Conservation (phyloP, 371 early-diverging fungal species). For the Syncephalastrum contaminatum region DNA sequence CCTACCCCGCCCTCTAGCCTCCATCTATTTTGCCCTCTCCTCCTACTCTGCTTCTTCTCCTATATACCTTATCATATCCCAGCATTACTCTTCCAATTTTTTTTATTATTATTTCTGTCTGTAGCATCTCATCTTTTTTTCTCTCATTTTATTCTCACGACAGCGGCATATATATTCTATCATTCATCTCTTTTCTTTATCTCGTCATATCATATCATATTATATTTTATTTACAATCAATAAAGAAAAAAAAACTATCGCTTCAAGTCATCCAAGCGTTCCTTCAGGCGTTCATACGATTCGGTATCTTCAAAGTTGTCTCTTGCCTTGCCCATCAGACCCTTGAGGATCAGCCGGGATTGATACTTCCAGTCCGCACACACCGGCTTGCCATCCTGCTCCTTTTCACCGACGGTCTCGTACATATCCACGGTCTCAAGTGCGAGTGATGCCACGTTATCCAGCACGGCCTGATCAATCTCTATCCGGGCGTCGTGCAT, state of each 20-base stretch:
- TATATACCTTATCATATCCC: background rate
- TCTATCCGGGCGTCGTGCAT: constrained; percentile 74
- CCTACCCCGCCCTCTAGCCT: too few species aligned
- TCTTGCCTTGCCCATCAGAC: constrained; percentile 79
- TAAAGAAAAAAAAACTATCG: constrained; percentile 15
- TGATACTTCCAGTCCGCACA: constrained; percentile 91
- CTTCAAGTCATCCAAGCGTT: constrained; percentile 58
- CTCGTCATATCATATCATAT: background rate
- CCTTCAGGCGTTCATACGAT: constrained; percentile 59
- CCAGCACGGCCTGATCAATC: constrained; percentile 66
- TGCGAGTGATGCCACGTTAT: constrained; percentile 64
- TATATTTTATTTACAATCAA: constrained; percentile 5
- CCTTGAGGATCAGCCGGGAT: constrained; percentile 74
- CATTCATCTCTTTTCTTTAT: constrained; percentile 1
- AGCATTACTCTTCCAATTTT: too few species aligned
- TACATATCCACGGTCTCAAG: constrained; percentile 80
- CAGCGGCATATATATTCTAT: background rate
- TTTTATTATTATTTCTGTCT: background rate
- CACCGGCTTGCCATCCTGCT: constrained; percentile 44
- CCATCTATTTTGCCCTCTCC: background rate
- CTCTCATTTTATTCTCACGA: constrained; percentile 1
- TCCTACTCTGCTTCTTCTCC: background rate
- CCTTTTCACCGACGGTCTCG: constrained; percentile 63
- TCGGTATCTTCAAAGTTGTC: constrained; percentile 69
- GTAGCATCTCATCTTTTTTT: background rate